A percentile compares a stretch with the other conserved stretches of the same genome.
These are phyloP conservation scores for Letharia columbiana DNA, from an alignment of 495 filamentous ascomycete genomes.

Conservation along the genomic window DNA sequence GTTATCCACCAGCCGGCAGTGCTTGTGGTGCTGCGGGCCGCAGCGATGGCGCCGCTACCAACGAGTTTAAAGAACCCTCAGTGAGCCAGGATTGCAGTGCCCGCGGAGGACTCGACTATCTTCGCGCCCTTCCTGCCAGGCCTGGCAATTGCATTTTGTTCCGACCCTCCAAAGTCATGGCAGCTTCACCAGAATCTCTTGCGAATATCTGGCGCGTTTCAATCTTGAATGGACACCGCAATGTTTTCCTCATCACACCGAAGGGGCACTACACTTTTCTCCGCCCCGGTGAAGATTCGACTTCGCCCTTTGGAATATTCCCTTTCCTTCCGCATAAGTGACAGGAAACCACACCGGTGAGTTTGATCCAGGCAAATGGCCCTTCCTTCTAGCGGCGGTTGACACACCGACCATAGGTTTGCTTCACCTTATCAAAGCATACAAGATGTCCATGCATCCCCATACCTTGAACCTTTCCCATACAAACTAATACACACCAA, in stretches of 20 bases:
- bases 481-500: neutral
- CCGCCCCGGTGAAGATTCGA: neutral
- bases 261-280: neutral
- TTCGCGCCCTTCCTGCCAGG: neutral
- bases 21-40: slow-evolving; percentile 4
- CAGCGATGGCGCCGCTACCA: neutral
- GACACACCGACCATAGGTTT: neutral
- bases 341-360: neutral
- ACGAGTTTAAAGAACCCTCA: neutral
- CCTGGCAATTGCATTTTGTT: neutral
- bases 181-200: neutral
- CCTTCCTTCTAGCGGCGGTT: neutral
- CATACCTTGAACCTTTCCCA: neutral
- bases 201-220: neutral
- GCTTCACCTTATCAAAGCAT: neutral
- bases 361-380: neutral
- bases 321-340: neutral
- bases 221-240: neutral
- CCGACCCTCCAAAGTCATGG: neutral
- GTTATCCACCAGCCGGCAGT: neutral
- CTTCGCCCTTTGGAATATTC: slow-evolving; percentile 5
- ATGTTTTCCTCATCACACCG: neutral
- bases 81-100: neutral
- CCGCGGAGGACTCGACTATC: neutral
- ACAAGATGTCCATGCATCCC: neutral